Percentiles rank a stretch among this genome's conserved stretches.
Evolutionary conservation across 2,329 filamentous ascomycete genomes (phyloP).

Genomic region (Fusarium nanum): DNA sequence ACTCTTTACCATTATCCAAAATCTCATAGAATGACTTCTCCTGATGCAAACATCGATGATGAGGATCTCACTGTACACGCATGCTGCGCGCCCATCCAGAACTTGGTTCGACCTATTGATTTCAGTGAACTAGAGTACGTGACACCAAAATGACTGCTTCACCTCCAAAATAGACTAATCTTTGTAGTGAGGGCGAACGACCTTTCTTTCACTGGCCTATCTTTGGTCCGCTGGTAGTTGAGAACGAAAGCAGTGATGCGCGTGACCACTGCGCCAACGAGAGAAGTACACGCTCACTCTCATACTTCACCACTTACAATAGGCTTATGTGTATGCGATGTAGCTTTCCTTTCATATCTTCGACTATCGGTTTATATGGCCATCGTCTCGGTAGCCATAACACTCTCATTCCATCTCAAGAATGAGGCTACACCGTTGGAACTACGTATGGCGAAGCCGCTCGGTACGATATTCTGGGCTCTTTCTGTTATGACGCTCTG

Average conservation of each 20-base stretch:
- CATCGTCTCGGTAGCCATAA: slow-evolving; percentile 88
- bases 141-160: not conserved
- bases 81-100: slow-evolving; percentile 56
- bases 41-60: slow-evolving; percentile 43
- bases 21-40: slow-evolving; percentile 29
- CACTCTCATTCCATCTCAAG: slow-evolving; percentile 93
- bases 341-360: slow-evolving; percentile 89
- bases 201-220: slow-evolving; percentile 60
- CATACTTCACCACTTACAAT: not conserved
- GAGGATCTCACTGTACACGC: slow-evolving; percentile 50
- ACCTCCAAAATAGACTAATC: not conserved
- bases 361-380: slow-evolving; percentile 91
- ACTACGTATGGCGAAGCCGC: slow-evolving; percentile 79
- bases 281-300: slow-evolving; percentile 62
- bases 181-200: slow-evolving; percentile 1
- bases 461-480: slow-evolving; percentile 90
- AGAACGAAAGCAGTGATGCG: slow-evolving; percentile 79
- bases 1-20: not conserved
- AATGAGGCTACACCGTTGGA: slow-evolving; percentile 76
- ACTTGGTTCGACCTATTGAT: slow-evolving; percentile 58
- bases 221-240: slow-evolving; percentile 76
- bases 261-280: slow-evolving; percentile 85
- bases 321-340: not conserved
- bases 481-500: slow-evolving; percentile 81
- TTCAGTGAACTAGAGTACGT: slow-evolving; percentile 56